A percentile compares a stretch with the other conserved stretches of the same genome.
These are phyloP conservation scores for Chrysoporthe cubensis DNA, from an alignment of 2,329 filamentous ascomycete species.

Conservation along the genomic window DNA sequence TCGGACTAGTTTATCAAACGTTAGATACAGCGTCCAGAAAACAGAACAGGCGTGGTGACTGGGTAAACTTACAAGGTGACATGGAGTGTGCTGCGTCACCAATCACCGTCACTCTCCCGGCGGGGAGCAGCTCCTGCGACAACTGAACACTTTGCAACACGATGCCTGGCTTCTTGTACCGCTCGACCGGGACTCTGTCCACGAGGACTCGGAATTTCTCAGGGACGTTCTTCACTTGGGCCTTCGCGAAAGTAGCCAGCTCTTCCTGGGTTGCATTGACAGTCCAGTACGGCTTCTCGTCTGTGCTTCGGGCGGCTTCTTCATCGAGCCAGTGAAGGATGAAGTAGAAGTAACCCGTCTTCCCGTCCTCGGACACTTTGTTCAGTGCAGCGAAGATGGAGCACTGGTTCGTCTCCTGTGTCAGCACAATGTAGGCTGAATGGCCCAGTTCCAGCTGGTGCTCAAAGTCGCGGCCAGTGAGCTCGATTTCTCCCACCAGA, in stretches of 20 bases:
- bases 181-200: constrained; percentile 11
- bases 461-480: constrained; percentile 36
- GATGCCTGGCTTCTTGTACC: constrained; percentile 25
- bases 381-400: constrained; percentile 36
- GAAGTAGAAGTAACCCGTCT: constrained; percentile 38
- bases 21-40: not conserved
- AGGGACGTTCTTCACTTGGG: not conserved
- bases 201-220: constrained; percentile 17
- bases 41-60: not conserved
- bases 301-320: constrained; percentile 21
- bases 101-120: constrained; percentile 43
- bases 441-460: constrained; percentile 39
- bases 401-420: not conserved
- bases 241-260: constrained; percentile 13
- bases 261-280: constrained; percentile 19
- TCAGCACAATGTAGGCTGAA: constrained; percentile 35
- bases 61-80: constrained; percentile 37
- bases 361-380: constrained; percentile 29
- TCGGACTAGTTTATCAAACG: constrained; percentile 38
- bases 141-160: constrained; percentile 40
- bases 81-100: constrained; percentile 49
- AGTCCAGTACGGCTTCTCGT: constrained; percentile 23
- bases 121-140: constrained; percentile 41
- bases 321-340: constrained; percentile 31
- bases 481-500: constrained; percentile 36